A percentile compares a stretch with the other conserved stretches of the same genome.
Conservation (phyloP, 306 rosid genomes). For the Acacia acuminata region DNA sequence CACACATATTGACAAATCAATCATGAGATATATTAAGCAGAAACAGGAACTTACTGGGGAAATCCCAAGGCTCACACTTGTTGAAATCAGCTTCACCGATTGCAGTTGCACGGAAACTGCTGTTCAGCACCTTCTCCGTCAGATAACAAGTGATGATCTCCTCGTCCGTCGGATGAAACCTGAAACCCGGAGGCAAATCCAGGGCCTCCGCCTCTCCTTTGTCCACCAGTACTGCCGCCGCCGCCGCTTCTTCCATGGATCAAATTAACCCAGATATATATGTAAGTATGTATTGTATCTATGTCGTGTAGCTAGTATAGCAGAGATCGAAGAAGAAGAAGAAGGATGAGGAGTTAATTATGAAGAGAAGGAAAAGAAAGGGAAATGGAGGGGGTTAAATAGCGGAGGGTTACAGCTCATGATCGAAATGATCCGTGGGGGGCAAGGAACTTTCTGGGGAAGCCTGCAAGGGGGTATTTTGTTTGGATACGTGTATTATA, state of each 20-base stretch:
- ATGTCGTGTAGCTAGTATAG: background rate
- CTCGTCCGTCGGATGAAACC: constrained; percentile 89
- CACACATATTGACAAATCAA: background rate
- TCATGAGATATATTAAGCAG: background rate
- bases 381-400: constrained; percentile 43
- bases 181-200: constrained; percentile 87
- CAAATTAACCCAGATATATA: too few species aligned
- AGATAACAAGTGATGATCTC: constrained; percentile 76
- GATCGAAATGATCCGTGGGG: constrained; percentile 49
- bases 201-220: constrained; percentile 41
- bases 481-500: constrained; percentile 5
- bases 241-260: constrained; percentile 41
- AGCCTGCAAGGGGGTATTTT: constrained; percentile 32
- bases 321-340: background rate
- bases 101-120: constrained; percentile 64
- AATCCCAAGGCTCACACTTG: constrained; percentile 92
- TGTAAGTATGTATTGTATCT: too few species aligned
- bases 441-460: constrained; percentile 57
- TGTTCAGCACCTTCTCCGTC: constrained; percentile 53
- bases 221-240: constrained; percentile 30
- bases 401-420: constrained; percentile 48
- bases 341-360: background rate
- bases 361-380: constrained; percentile 21
- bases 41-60: constrained; percentile 54
- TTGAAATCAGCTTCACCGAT: constrained; percentile 85